Evolutionary conservation across 2,329 filamentous ascomycete species (phyloP), one percentile per base, ranked within the genome.

Genomic region (Domatiomyces globalis): DNA sequence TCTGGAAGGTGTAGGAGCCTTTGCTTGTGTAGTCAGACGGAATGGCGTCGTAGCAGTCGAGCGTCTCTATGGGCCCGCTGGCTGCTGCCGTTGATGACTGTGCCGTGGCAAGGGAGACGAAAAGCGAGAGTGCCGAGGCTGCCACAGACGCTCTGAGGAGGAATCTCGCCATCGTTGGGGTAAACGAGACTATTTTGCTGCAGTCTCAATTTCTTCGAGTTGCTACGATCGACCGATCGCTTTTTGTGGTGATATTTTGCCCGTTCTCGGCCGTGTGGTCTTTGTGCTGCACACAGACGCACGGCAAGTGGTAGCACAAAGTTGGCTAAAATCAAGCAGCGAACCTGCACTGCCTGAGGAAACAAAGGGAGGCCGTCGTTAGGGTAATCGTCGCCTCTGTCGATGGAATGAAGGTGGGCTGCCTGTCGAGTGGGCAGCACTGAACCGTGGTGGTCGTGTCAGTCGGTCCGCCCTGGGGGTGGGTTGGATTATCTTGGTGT

Each of bases 1-100:
- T 75, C 60, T 80, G 77, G 60, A 71, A 81, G 25, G 64, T 67
- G 52, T 71, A 77, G 10, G 60, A 52, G 15, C 73, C 76, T 54
- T 73, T 67, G 54, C 75, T 68, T 46, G 65, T 64, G 49, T 80
- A 66, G 2, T 70, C 70, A n/a, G 62, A 63, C 5, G 69, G 66
- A 17, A 67, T 69, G 43, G 65, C 69, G 63, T 74, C 80, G 66
- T 78, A 81, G 45, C 76, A 61, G 19, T 48, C 58, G 3, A 59
- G 53, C 17, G 58, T 61, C 12, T 49, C 46, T 15, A 61, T 58
- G 5, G 58, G 33, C 18, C 49, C 46, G 4, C 51, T 45, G 17
- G 54, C 53, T 10, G 51, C 45, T 17, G 54, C 53, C n/a, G 22
- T 45, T 43, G 55, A 27, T n/a, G 56, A 47, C 44, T 60, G 58